phyloP scores from a whole-genome alignment of 495 filamentous ascomycete species.

The Symbiotaphrina buchneri region DNA sequence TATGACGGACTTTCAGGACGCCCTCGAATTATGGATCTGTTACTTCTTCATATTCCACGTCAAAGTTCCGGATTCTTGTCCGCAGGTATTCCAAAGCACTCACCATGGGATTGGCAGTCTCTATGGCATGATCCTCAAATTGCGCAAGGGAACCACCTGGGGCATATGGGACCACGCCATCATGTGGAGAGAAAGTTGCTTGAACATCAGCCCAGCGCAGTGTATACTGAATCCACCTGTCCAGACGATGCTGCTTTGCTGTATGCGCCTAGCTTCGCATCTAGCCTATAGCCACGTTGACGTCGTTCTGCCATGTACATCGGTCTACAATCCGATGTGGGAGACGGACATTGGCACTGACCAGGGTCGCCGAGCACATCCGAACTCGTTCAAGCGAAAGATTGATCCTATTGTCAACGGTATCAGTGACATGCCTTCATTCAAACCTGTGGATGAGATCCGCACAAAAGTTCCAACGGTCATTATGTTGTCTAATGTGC shows the following conservation, averaged over 20 bases:
- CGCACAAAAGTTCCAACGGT: conserved; percentile 33
- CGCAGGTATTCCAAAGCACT: conserved; percentile 41
- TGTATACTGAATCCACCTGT: conserved; percentile 35
- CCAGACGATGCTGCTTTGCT: conserved; percentile 26
- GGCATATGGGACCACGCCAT: conserved; percentile 53
- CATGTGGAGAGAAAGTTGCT: conserved; percentile 37
- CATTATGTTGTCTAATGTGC: conserved; percentile 40
- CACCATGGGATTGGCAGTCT: conserved; percentile 41
- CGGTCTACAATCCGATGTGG: conserved; percentile 48
- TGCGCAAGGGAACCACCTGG: conserved; percentile 33
- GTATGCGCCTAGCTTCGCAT: conserved; percentile 34
- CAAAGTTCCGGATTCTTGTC: conserved; percentile 37
- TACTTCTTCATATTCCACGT: conserved; percentile 51
- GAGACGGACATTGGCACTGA: conserved; percentile 41
- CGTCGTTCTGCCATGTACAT: conserved; percentile 38
- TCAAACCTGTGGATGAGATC: conserved; percentile 33
- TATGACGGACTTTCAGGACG: conserved; percentile 4
- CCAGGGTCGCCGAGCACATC: conserved; percentile 31
- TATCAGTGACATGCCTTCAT: conserved; percentile 41
- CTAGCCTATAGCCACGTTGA: conserved; percentile 41
- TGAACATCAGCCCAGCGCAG: conserved; percentile 34
- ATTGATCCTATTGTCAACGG: conserved; percentile 48
- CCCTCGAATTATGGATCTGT: conserved; percentile 11
- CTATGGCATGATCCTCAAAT: conserved; percentile 44
- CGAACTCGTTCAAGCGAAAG: conserved; percentile 33